These are phyloP conservation scores for Saturnispora galanensis DNA, from an alignment of 805 yeast species.

Conservation along the genomic window DNA sequence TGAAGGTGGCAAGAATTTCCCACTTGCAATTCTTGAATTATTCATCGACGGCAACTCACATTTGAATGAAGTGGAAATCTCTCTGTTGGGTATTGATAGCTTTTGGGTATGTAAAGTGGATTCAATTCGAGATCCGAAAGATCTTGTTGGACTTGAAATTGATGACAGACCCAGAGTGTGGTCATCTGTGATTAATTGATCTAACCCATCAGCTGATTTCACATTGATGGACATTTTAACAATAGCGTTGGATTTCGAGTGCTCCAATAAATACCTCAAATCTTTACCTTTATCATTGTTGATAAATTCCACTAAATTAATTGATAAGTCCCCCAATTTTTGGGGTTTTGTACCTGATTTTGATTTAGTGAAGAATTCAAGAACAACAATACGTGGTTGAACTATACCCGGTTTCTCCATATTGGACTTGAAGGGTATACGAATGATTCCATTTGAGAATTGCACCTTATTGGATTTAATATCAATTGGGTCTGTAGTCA, in stretches of 20 bases:
- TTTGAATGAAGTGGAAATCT: background rate
- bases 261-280: slow-evolving; percentile 58
- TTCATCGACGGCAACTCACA: background rate
- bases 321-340: slow-evolving; percentile 52
- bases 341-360: slow-evolving; percentile 29
- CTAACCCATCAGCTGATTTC: slow-evolving; percentile 4
- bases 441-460: slow-evolving; percentile 32
- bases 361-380: slow-evolving; percentile 23
- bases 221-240: slow-evolving; percentile 43
- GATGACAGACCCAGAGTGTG: background rate
- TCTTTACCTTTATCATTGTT: slow-evolving; percentile 43
- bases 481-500: slow-evolving; percentile 28
- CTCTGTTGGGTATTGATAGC: background rate
- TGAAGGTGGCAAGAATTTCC: background rate
- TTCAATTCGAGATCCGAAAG: background rate
- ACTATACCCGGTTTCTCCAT: slow-evolving; percentile 25
- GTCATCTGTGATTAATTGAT: background rate
- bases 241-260: slow-evolving; percentile 80
- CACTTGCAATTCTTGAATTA: background rate
- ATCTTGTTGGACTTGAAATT: background rate
- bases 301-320: slow-evolving; percentile 68
- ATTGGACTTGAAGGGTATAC: slow-evolving; percentile 31
- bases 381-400: slow-evolving; percentile 28
- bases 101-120: no score
- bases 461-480: slow-evolving; percentile 38